phyloP scores from a whole-genome alignment of 2,329 filamentous ascomycete genomes.

The Neofusicoccum laricinum region DNA sequence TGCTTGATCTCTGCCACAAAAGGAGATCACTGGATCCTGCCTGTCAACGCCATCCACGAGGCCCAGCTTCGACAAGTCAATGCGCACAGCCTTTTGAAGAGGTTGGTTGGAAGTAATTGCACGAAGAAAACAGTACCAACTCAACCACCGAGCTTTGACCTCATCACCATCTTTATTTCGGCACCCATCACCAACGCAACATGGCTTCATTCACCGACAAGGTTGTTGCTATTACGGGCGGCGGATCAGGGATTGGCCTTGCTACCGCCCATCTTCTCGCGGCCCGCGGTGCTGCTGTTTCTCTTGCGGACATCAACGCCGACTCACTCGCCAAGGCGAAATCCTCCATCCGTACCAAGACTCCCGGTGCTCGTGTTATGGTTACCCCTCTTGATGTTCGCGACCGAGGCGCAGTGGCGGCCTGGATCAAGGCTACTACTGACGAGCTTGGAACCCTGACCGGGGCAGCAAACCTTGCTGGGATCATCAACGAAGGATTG shows the following conservation, averaged over 20 bases:
- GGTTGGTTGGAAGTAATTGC: too few species aligned
- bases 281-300: constrained; percentile 24
- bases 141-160: too few species aligned
- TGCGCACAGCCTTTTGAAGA: too few species aligned
- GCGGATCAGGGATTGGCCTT: constrained; percentile 30
- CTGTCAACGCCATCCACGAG: too few species aligned
- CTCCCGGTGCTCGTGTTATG: constrained; percentile 24
- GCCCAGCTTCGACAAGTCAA: too few species aligned
- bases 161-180: not conserved
- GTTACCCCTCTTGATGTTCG: constrained; percentile 50
- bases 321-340: constrained; percentile 25
- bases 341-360: constrained; percentile 26
- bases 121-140: too few species aligned
- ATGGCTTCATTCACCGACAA: constrained; percentile 27
- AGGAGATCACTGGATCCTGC: too few species aligned
- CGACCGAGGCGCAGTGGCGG: constrained; percentile 47
- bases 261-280: not conserved
- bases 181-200: not conserved
- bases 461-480: constrained; percentile 55
- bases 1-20: too few species aligned
- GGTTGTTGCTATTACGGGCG: constrained; percentile 32
- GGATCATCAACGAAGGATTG: constrained; percentile 31
- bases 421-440: constrained; percentile 49
- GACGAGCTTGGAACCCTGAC: constrained; percentile 52
- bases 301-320: constrained; percentile 31